Evolutionary conservation across 1,284 basidiomycete species (phyloP).

Genomic region (Ustilago cynodontis): DNA sequence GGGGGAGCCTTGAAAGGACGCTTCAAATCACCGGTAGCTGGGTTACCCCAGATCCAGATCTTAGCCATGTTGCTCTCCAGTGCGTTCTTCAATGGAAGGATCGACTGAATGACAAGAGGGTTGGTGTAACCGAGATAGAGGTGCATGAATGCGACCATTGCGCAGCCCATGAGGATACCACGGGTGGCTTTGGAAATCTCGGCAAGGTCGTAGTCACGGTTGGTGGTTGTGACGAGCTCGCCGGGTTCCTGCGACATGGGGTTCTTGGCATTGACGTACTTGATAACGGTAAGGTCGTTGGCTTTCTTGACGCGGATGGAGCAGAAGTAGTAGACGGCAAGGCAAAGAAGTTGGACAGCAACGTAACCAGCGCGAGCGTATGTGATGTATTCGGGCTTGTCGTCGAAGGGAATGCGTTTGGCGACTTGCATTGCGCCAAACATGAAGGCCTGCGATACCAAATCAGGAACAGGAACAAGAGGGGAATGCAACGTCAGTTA

Average conservation of each 20-base stretch:
- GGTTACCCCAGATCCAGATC: conserved; percentile 68
- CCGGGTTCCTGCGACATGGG: conserved; percentile 77
- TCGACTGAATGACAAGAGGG: conserved; percentile 69
- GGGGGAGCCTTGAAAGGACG: conserved; percentile 85
- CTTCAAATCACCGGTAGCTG: conserved; percentile 86
- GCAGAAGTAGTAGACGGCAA: conserved; percentile 82
- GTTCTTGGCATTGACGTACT: conserved; percentile 77
- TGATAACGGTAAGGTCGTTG: conserved; percentile 94
- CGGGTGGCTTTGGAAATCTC: conserved; percentile 88
- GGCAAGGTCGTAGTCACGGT: conserved; percentile 89
- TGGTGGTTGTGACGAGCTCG: conserved; percentile 88
- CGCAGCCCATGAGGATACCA: conserved; percentile 70
- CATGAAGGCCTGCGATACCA: conserved; percentile 43
- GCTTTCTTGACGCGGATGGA: conserved; percentile 80
- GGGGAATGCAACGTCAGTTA: conserved; percentile 6
- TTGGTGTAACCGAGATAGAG: conserved; percentile 70
- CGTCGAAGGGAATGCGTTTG: conserved; percentile 89
- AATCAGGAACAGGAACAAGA: background rate
- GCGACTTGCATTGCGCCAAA: conserved; percentile 76
- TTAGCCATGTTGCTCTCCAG: conserved; percentile 69
- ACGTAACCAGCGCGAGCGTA: conserved; percentile 89
- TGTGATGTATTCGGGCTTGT: conserved; percentile 80
- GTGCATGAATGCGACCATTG: conserved; percentile 70
- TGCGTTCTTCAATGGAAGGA: conserved; percentile 69
- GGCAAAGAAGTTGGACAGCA: conserved; percentile 78